A percentile compares a stretch with the other conserved stretches of the same genome.
Evolutionary conservation across 306 rosid genomes (phyloP).

Genomic region (Vicia villosa): DNA sequence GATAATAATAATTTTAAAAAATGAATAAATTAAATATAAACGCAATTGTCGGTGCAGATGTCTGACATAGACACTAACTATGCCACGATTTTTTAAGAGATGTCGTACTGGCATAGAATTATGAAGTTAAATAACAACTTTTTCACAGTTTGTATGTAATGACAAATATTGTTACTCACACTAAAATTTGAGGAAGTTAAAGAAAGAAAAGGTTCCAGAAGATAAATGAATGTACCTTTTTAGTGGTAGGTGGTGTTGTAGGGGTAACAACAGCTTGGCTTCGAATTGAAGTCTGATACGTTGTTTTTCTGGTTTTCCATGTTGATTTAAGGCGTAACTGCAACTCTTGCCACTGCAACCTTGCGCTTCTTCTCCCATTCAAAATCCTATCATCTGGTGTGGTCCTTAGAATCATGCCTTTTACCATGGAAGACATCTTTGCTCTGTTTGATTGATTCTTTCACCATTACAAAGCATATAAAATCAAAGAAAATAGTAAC

Average conservation of each 20-base stretch:
- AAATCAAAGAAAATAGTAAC: neutral
- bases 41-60: too few species aligned
- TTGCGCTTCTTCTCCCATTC: slow-evolving; percentile 35
- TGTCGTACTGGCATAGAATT: too few species aligned
- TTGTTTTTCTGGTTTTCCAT: slow-evolving; percentile 36
- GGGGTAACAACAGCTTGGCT: slow-evolving; percentile 58
- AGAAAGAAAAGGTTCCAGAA: neutral
- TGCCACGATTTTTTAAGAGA: too few species aligned
- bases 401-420: slow-evolving; percentile 59
- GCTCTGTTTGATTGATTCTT: neutral
- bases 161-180: too few species aligned
- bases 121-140: too few species aligned
- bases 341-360: slow-evolving; percentile 2
- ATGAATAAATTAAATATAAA: too few species aligned
- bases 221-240: slow-evolving; percentile 52
- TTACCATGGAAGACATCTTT: slow-evolving; percentile 58
- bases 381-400: slow-evolving; percentile 41
- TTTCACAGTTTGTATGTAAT: too few species aligned
- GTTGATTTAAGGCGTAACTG: slow-evolving; percentile 2
- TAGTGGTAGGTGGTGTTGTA: slow-evolving; percentile 65
- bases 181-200: neutral
- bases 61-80: too few species aligned
- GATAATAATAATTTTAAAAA: too few species aligned
- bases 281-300: slow-evolving; percentile 29
- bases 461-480: neutral